phyloP scores from a whole-genome alignment of 805 yeast species.

The Saturnispora kantuleensis region DNA sequence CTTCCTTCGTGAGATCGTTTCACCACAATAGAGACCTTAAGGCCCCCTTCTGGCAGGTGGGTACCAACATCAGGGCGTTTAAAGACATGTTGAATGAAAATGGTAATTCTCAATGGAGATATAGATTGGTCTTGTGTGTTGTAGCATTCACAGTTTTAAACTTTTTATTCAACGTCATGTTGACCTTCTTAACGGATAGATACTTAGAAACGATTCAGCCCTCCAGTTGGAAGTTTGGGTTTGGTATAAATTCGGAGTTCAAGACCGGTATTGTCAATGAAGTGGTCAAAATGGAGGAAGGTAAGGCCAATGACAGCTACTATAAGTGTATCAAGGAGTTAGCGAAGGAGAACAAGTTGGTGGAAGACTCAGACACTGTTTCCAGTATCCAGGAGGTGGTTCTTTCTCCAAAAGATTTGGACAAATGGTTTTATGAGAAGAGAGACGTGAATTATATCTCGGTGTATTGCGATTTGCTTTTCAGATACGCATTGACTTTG shows the following conservation, averaged over 20 bases:
- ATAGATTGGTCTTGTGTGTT: conserved; percentile 34
- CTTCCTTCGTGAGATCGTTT: not conserved
- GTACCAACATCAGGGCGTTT: conserved; percentile 21
- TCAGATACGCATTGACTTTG: conserved; percentile 31
- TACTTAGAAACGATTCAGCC: conserved; percentile 23
- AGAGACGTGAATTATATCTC: conserved; percentile 27
- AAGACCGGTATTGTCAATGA: conserved; percentile 33
- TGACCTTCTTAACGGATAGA: conserved; percentile 23
- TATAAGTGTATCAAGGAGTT: conserved; percentile 23
- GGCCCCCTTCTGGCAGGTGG: conserved; percentile 27
- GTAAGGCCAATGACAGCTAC: conserved; percentile 28
- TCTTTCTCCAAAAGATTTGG: conserved; percentile 16
- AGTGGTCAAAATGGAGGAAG: conserved; percentile 24
- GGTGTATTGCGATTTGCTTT: conserved; percentile 29
- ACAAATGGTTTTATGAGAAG: conserved; percentile 20
- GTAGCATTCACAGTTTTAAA: conserved; percentile 33
- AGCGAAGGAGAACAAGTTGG: conserved; percentile 23
- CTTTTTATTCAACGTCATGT: conserved; percentile 27
- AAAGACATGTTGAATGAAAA: conserved; percentile 20
- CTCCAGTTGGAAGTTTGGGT: conserved; percentile 22
- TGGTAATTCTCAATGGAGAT: conserved; percentile 36
- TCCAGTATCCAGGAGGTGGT: conserved; percentile 16
- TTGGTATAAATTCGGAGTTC: conserved; percentile 21
- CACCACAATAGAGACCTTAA: conserved; percentile 4
- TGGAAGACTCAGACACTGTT: conserved; percentile 15